Percentiles rank a stretch among this genome's conserved stretches.
These are phyloP conservation scores for Yueomyces sinensis DNA, from an alignment of 805 yeast species.

Conservation along the genomic window DNA sequence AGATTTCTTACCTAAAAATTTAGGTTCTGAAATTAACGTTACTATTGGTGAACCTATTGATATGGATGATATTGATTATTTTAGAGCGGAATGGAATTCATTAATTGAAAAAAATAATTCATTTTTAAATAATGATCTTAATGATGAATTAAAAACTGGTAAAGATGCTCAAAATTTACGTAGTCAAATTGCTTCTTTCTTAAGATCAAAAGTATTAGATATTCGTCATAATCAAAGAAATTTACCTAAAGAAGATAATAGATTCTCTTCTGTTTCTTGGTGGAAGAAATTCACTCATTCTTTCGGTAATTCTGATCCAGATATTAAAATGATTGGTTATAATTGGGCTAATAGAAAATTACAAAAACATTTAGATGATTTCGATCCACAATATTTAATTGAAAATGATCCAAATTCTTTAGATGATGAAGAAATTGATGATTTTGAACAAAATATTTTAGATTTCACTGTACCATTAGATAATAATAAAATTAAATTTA, in stretches of 20 bases:
- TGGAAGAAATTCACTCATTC: constrained; percentile 58
- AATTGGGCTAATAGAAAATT: constrained; percentile 73
- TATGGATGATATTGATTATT: constrained; percentile 42
- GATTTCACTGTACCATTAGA: not conserved
- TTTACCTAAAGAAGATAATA: constrained; percentile 49
- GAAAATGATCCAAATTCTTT: not conserved
- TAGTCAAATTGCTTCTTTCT: constrained; percentile 50
- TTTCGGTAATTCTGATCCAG: constrained; percentile 58
- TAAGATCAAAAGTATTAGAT: constrained; percentile 48
- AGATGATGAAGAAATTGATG: not conserved
- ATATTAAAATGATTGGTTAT: constrained; percentile 57
- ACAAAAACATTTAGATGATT: constrained; percentile 30
- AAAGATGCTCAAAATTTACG: constrained; percentile 52
- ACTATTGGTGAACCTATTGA: constrained; percentile 61
- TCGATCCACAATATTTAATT: not conserved
- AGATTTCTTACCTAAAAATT: constrained; percentile 37
- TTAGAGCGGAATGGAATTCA: constrained; percentile 57
- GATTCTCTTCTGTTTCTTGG: constrained; percentile 54
- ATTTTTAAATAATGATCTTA: constrained; percentile 34
- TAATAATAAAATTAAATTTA: not conserved
- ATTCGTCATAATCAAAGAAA: constrained; percentile 29
- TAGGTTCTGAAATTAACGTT: constrained; percentile 59
- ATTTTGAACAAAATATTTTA: not conserved
- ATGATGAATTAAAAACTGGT: constrained; percentile 51
- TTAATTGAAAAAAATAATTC: constrained; percentile 43